Evolutionary conservation across 2,329 filamentous ascomycete genomes (phyloP), one percentile per base, ranked within the genome.

Genomic region (Botrytis pseudocinerea): DNA sequence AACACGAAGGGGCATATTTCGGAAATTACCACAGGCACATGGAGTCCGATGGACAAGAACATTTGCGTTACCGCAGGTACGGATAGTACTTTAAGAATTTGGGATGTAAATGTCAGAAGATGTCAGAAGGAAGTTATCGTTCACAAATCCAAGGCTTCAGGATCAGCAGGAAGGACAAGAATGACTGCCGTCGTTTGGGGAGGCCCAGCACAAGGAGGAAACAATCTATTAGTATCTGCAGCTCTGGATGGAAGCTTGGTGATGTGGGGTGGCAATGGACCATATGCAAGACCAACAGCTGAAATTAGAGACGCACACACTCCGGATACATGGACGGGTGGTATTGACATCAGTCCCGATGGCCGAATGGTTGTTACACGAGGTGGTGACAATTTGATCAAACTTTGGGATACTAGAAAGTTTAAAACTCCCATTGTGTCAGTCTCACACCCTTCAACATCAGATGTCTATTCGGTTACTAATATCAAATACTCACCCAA

Each of bases 1-100:
- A 95, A 98, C 81, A 99, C 96, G 7, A 98, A 98, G 81, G 96
- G 96, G 1, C 96, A 99, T 82, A 91, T 98, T 70, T 95, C 95
- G 6, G 96, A 98, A 82, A 89, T 98, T 59, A 94, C 94, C 5
- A 92, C 91, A 35, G 95, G 93, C 35, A 92, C 92, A 57, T 99
- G 96, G 96, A 93, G 95, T 82, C 96, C 96, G 0, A 91, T 90
- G 3, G 91, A 98, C 81, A 91, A 88, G 79, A 94, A 97, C 77
- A 78, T 95, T 0, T 97, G 94, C 80, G 91, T 95, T 40, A 99
- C 96, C 2, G 95, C 94, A 57, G 95, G 95, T 12, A 97, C 95
- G 14, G 96, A 99, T 82, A 98, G 95, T 81, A 99, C 96, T 1
- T 84, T 99, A 75, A 90, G 96, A 72, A 97, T 99, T 80, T 99